Evolutionary conservation across 2,329 filamentous ascomycete genomes (phyloP).

Genomic region (Pseudocercospora crystallina): DNA sequence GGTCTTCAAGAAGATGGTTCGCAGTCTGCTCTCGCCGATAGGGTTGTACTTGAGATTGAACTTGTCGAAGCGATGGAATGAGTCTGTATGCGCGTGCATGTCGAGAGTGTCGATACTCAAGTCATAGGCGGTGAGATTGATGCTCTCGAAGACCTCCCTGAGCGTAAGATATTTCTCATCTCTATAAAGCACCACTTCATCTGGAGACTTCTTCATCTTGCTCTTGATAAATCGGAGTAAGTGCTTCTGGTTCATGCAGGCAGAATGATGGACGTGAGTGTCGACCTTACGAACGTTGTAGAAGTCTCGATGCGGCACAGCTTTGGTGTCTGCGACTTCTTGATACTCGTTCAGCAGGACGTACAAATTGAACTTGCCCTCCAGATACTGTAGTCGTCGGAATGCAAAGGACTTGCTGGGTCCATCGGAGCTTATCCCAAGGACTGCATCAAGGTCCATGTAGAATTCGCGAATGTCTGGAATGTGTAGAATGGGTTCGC

Average conservation of each 20-base stretch:
- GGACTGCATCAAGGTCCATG: slow-evolving; percentile 83
- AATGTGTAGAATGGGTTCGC: slow-evolving; percentile 74
- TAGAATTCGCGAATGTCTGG: slow-evolving; percentile 94
- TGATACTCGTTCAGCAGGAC: slow-evolving; percentile 93
- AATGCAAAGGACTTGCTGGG: slow-evolving; percentile 98
- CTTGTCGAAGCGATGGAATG: slow-evolving; percentile 98
- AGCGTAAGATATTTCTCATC: slow-evolving; percentile 91
- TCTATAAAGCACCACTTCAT: slow-evolving; percentile 88
- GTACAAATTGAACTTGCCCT: slow-evolving; percentile 96
- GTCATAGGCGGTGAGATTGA: slow-evolving; percentile 96
- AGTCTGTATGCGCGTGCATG: slow-evolving; percentile 98
- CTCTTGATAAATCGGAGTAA: slow-evolving; percentile 97
- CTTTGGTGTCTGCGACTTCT: slow-evolving; percentile 96
- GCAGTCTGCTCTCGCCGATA: slow-evolving; percentile 87
- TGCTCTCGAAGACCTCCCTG: slow-evolving; percentile 92
- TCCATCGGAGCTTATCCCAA: slow-evolving; percentile 89
- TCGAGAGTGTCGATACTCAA: slow-evolving; percentile 97
- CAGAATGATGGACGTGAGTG: slow-evolving; percentile 97
- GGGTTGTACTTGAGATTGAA: slow-evolving; percentile 99
- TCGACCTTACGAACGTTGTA: slow-evolving; percentile 99
- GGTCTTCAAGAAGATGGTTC: slow-evolving; percentile 98
- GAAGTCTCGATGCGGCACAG: slow-evolving; percentile 95
- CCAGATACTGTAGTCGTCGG: slow-evolving; percentile 87
- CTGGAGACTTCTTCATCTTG: slow-evolving; percentile 98
- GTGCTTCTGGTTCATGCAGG: slow-evolving; percentile 99